A percentile compares a stretch with the other conserved stretches of the same genome.
Conservation (phyloP, 2,329 filamentous ascomycete species). For the Penicillium verrucosum region DNA sequence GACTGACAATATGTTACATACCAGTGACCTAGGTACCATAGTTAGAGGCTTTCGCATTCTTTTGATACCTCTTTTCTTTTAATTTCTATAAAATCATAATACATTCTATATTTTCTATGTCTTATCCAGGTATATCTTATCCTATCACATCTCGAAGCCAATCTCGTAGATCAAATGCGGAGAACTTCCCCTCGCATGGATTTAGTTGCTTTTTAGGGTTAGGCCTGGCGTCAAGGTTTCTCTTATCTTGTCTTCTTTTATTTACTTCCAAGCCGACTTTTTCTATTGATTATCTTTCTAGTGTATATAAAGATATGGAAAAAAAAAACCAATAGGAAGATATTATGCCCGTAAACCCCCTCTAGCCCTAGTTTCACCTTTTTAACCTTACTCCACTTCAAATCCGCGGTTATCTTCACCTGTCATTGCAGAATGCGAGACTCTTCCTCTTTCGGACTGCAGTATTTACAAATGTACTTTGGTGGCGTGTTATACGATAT, state of each 20-base stretch:
- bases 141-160: background rate
- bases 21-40: background rate
- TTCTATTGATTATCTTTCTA: background rate
- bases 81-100: background rate
- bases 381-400: background rate
- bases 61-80: slow-evolving; percentile 10
- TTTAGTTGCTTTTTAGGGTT: slow-evolving; percentile 11
- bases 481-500: background rate
- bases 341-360: no score
- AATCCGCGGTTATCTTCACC: background rate
- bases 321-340: background rate
- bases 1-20: no score
- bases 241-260: slow-evolving; percentile 5
- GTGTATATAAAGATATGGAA: background rate
- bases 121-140: background rate
- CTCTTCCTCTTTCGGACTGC: background rate
- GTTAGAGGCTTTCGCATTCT: no score
- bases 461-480: background rate
- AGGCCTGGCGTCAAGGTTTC: slow-evolving; percentile 3
- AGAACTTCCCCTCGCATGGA: slow-evolving; percentile 11
- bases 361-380: background rate
- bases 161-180: slow-evolving; percentile 5
- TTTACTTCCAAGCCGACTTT: no score
- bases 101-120: background rate
- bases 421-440: background rate